phyloP scores from a whole-genome alignment of 192 early-diverging fungal genomes.

The Coemansia sp. region DNA sequence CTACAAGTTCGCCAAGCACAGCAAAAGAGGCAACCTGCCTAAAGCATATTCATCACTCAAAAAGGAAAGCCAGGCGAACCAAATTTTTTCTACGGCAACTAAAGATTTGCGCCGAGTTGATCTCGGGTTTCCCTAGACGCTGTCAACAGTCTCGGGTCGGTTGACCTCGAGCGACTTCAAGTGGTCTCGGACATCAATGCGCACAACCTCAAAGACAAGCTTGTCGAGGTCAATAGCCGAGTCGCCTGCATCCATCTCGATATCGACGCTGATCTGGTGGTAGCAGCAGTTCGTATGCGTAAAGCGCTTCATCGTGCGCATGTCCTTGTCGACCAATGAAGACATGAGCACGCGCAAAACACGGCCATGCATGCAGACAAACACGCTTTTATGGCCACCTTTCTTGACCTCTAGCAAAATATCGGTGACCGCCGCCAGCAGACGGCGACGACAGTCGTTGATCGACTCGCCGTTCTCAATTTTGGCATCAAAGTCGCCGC shows the following conservation, averaged over 20 bases:
- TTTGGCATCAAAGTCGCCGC: constrained; percentile 42
- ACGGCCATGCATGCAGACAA: constrained; percentile 47
- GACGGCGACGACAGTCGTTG: constrained; percentile 31
- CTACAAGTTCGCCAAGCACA: too few relatives aligned
- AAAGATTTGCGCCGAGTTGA: too few relatives aligned
- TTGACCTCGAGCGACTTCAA: constrained; percentile 8
- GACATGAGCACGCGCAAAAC: constrained; percentile 52
- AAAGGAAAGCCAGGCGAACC: too few relatives aligned
- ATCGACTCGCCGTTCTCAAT: constrained; percentile 44
- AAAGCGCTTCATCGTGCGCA: constrained; percentile 35
- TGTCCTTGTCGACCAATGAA: constrained; percentile 36
- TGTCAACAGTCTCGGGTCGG: neutral
- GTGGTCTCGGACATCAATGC: constrained; percentile 44
- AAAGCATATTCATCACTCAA: too few relatives aligned
- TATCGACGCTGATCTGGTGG: constrained; percentile 36
- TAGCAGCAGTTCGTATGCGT: constrained; percentile 49
- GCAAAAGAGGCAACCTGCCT: too few relatives aligned
- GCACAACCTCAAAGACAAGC: constrained; percentile 28
- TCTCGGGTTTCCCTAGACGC: neutral
- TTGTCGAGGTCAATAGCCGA: constrained; percentile 12
- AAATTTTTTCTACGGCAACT: too few relatives aligned
- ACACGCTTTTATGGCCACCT: constrained; percentile 13
- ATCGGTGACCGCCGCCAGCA: constrained; percentile 24
- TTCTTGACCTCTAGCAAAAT: constrained; percentile 18
- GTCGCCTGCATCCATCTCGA: neutral